phyloP scores from a whole-genome alignment of 2,329 filamentous ascomycete genomes.

The Ophiostoma piceae region DNA sequence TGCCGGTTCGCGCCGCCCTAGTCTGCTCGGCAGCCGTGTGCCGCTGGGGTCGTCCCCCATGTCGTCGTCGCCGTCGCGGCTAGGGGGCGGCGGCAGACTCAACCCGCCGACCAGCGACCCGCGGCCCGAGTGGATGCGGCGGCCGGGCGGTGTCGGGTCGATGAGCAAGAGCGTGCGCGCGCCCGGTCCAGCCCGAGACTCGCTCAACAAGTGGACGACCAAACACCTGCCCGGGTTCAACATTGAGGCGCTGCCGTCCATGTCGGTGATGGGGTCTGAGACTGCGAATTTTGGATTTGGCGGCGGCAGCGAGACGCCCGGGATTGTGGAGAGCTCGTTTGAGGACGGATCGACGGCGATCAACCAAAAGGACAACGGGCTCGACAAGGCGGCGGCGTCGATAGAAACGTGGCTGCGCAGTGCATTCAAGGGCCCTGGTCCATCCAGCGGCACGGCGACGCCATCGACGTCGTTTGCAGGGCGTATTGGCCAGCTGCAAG shows the following conservation, averaged over 20 bases:
- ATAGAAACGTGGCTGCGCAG: conserved; percentile 89
- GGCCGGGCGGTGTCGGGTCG: conserved; percentile 83
- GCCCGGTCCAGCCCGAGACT: conserved; percentile 78
- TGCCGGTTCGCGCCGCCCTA: conserved; percentile 39
- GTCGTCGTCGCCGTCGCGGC: conserved; percentile 35
- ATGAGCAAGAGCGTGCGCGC: conserved; percentile 64
- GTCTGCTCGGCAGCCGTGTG: conserved; percentile 38
- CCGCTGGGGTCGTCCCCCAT: conserved; percentile 32
- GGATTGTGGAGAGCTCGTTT: conserved; percentile 47
- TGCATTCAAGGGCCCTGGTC: conserved; percentile 49
- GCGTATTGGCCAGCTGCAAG: conserved; percentile 29
- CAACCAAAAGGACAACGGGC: conserved; percentile 45
- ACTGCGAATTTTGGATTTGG: conserved; percentile 53
- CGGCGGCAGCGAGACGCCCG: conserved; percentile 33
- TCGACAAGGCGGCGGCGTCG: conserved; percentile 80
- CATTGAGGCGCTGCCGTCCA: conserved; percentile 62
- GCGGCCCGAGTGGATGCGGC: conserved; percentile 61
- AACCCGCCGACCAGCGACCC: conserved; percentile 30
- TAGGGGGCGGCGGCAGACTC: conserved; percentile 20
- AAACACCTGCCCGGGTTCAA: conserved; percentile 76
- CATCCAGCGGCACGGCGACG: conserved; percentile 17
- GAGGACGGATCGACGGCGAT: conserved; percentile 40
- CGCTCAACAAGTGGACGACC: conserved; percentile 75
- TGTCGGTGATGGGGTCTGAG: conserved; percentile 59
- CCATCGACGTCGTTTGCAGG: conserved; percentile 24